A percentile compares a stretch with the other conserved stretches of the same genome.
Evolutionary conservation across 108 stramenopile species (phyloP).

Genomic region (Aureococcus anophagefferens): DNA sequence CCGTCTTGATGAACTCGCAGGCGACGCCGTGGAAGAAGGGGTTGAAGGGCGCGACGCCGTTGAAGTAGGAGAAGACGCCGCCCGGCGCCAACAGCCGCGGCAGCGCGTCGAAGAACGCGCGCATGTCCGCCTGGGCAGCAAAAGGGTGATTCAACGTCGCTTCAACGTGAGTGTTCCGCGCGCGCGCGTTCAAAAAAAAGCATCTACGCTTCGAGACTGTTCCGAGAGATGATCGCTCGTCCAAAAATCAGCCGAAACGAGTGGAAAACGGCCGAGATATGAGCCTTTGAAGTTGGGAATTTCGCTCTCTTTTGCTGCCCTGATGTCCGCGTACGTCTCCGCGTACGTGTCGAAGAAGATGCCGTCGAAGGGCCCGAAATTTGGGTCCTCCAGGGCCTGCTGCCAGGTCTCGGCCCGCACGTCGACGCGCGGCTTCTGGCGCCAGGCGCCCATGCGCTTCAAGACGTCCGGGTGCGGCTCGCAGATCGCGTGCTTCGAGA

Average conservation of each 20-base stretch:
- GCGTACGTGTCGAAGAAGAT: constrained; percentile 90
- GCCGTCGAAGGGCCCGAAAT: constrained; percentile 60
- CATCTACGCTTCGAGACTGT: too few species aligned
- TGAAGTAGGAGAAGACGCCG: constrained; percentile 55
- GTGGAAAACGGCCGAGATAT: too few species aligned
- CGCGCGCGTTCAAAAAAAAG: too few species aligned
- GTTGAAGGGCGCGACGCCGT: constrained; percentile 88
- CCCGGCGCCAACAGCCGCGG: constrained; percentile 38
- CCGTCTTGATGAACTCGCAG: constrained; percentile 42
- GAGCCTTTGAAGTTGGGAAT: too few species aligned
- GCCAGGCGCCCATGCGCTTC: constrained; percentile 40
- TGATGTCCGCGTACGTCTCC: constrained; percentile 72
- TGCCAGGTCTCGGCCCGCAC: constrained; percentile 79
- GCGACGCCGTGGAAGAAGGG: constrained; percentile 84
- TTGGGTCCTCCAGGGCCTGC: constrained; percentile 53
- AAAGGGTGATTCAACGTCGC: too few species aligned
- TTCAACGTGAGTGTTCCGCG: too few species aligned
- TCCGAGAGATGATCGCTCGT: too few species aligned
- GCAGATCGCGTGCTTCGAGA: constrained; percentile 55
- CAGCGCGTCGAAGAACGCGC: constrained; percentile 60
- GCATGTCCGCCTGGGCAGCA: too few species aligned
- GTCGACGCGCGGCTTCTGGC: constrained; percentile 21
- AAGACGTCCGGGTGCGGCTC: constrained; percentile 84
- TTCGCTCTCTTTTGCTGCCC: too few species aligned
- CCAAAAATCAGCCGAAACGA: too few species aligned